These are phyloP conservation scores for Lactarius psammicola DNA, from an alignment of 768 basidiomycete genomes.

Conservation along the genomic window DNA sequence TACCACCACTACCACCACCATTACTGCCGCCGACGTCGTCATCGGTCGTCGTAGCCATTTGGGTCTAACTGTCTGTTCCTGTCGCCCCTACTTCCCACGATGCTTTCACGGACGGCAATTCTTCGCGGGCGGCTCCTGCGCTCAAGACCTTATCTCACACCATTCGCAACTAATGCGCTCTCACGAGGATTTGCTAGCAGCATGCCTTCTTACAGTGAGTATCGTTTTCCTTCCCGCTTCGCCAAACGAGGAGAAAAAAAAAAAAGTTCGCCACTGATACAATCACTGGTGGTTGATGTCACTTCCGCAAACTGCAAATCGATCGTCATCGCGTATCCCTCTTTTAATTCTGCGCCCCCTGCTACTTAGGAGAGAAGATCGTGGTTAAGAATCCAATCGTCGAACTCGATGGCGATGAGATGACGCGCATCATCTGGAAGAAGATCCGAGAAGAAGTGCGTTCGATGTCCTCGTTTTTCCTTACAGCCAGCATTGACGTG, in stretches of 20 bases:
- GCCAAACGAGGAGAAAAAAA: neutral
- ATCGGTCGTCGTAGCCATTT: neutral
- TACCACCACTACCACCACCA: slow-evolving; percentile 5
- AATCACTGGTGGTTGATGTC: neutral
- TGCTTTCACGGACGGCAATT: slow-evolving; percentile 17
- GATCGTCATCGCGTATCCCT: neutral
- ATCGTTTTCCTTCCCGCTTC: neutral
- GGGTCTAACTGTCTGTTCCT: neutral
- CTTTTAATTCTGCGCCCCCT: neutral
- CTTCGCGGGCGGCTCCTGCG: slow-evolving; percentile 18
- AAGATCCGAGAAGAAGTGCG: slow-evolving; percentile 91
- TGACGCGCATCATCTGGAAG: slow-evolving; percentile 99
- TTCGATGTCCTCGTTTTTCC: slow-evolving; percentile 17
- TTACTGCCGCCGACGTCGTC: neutral
- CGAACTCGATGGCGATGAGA: slow-evolving; percentile 96
- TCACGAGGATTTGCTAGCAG: slow-evolving; percentile 25
- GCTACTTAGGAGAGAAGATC: slow-evolving; percentile 51
- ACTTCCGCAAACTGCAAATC: neutral
- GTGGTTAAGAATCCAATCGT: slow-evolving; percentile 86
- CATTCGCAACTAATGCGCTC: slow-evolving; percentile 5
- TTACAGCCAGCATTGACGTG: neutral
- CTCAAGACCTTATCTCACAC: slow-evolving; percentile 4
- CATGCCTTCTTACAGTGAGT: slow-evolving; percentile 25
- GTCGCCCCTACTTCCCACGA: slow-evolving; percentile 17
- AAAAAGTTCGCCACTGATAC: neutral